Evolutionary conservation across 75 land plant genomes (phyloP).

Genomic region (Selaginella moellendorffii): DNA sequence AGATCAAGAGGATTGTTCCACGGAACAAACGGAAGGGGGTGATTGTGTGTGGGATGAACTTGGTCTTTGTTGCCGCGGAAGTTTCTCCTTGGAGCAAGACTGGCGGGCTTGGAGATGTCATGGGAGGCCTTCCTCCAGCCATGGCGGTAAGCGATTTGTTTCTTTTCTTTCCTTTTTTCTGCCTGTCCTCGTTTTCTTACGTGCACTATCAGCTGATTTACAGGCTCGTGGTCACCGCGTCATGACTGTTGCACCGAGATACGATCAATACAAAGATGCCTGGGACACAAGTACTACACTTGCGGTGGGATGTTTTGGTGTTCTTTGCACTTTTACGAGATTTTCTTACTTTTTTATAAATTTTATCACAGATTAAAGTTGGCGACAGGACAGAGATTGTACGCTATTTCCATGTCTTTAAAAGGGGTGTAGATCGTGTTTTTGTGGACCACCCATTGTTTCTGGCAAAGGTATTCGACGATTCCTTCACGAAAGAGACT

Average conservation of each 20-base stretch:
- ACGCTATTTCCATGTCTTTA: slow-evolving; percentile 79
- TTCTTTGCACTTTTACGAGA: not conserved
- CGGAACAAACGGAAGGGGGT: slow-evolving; percentile 8
- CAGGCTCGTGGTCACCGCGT: slow-evolving; percentile 94
- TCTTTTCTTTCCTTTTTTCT: not conserved
- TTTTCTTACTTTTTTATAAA: not conserved
- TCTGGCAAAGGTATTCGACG: slow-evolving; percentile 58
- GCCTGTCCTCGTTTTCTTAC: not conserved
- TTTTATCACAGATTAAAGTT: slow-evolving; percentile 42
- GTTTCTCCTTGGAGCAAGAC: slow-evolving; percentile 91
- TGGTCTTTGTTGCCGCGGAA: slow-evolving; percentile 57
- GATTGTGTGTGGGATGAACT: slow-evolving; percentile 47
- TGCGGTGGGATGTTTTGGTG: slow-evolving; percentile 28
- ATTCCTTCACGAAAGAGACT: not conserved
- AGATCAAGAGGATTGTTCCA: not conserved
- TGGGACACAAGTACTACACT: slow-evolving; percentile 64
- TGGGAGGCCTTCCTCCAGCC: slow-evolving; percentile 87
- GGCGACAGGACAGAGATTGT: slow-evolving; percentile 58
- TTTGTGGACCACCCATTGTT: slow-evolving; percentile 88
- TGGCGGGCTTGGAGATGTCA: slow-evolving; percentile 93
- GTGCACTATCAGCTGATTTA: not conserved
- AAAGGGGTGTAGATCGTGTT: slow-evolving; percentile 91
- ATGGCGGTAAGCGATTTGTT: slow-evolving; percentile 50
- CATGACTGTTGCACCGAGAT: slow-evolving; percentile 74
- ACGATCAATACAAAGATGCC: slow-evolving; percentile 92